These are phyloP conservation scores for Aethionema arabicum DNA, from an alignment of 345 rosid species.

Conservation along the genomic window DNA sequence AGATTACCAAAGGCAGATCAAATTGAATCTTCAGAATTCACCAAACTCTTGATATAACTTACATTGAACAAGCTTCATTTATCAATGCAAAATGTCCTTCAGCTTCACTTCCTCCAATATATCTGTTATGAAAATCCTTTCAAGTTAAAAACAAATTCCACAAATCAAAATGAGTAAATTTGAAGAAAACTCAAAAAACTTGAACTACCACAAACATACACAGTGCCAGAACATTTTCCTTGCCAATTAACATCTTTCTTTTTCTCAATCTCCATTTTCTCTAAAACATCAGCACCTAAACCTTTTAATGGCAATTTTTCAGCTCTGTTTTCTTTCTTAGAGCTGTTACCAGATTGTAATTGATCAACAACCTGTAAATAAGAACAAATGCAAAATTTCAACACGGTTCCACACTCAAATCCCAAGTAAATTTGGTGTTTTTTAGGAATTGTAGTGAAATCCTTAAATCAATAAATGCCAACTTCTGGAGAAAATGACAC, in stretches of 20 bases:
- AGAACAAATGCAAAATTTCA: slow-evolving; percentile 10
- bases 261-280: slow-evolving; percentile 72
- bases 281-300: slow-evolving; percentile 58
- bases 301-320: slow-evolving; percentile 65
- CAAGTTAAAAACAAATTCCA: slow-evolving; percentile 4
- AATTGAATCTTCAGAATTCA: not conserved
- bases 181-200: not conserved
- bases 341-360: slow-evolving; percentile 75
- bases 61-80: slow-evolving; percentile 96
- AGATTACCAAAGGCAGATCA: slow-evolving; percentile 19
- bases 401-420: not conserved
- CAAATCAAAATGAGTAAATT: not conserved
- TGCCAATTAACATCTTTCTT: slow-evolving; percentile 75
- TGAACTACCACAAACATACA: slow-evolving; percentile 60
- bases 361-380: slow-evolving; percentile 78
- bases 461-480: slow-evolving; percentile 14
- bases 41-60: slow-evolving; percentile 39
- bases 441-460: not conserved
- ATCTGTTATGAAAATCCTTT: slow-evolving; percentile 48
- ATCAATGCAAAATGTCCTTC: slow-evolving; percentile 93
- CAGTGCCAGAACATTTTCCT: slow-evolving; percentile 99
- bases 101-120: slow-evolving; percentile 82
- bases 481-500: not conserved
- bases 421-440: slow-evolving; percentile 5
- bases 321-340: slow-evolving; percentile 62